These are phyloP conservation scores for Beverwykella pulmonaria DNA, from an alignment of 495 filamentous ascomycete species.

Conservation along the genomic window DNA sequence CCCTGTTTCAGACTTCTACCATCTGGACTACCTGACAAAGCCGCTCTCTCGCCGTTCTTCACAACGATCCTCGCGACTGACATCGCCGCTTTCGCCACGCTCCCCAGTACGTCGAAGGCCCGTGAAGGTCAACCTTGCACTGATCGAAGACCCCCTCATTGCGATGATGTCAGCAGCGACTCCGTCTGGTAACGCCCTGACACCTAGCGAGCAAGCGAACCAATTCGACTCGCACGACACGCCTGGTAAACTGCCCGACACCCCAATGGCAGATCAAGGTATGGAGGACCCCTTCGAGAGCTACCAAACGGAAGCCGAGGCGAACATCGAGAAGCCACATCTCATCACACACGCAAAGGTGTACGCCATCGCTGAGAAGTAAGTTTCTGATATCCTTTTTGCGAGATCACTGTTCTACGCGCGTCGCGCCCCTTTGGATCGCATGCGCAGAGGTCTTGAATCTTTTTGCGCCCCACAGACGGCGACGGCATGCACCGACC, in stretches of 20 bases:
- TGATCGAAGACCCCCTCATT: slow-evolving; percentile 47
- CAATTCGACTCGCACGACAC: slow-evolving; percentile 17
- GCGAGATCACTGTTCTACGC: background rate
- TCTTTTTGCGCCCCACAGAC: background rate
- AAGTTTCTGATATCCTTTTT: slow-evolving; percentile 15
- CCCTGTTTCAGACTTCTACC: slow-evolving; percentile 46
- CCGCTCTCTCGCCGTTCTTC: slow-evolving; percentile 32
- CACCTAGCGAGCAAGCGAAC: slow-evolving; percentile 25
- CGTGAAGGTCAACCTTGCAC: slow-evolving; percentile 42
- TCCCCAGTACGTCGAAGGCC: slow-evolving; percentile 21
- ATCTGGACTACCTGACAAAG: slow-evolving; percentile 48
- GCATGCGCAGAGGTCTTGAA: background rate
- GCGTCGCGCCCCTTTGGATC: background rate
- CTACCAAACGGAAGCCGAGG: slow-evolving; percentile 13
- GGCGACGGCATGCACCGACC: slow-evolving; percentile 10
- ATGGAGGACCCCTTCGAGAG: slow-evolving; percentile 34
- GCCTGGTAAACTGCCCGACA: slow-evolving; percentile 30
- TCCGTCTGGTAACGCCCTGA: slow-evolving; percentile 16
- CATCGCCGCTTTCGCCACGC: slow-evolving; percentile 38
- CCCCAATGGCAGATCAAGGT: slow-evolving; percentile 37
- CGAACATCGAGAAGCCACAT: slow-evolving; percentile 32
- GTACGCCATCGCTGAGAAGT: slow-evolving; percentile 51
- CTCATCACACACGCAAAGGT: slow-evolving; percentile 46
- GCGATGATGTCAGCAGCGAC: slow-evolving; percentile 37
- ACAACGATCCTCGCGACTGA: slow-evolving; percentile 22